Percentiles rank a stretch among this genome's conserved stretches.
These are phyloP conservation scores for Thalia dealbata DNA, from an alignment of 176 grass and related monocot genomes.

Conservation along the genomic window DNA sequence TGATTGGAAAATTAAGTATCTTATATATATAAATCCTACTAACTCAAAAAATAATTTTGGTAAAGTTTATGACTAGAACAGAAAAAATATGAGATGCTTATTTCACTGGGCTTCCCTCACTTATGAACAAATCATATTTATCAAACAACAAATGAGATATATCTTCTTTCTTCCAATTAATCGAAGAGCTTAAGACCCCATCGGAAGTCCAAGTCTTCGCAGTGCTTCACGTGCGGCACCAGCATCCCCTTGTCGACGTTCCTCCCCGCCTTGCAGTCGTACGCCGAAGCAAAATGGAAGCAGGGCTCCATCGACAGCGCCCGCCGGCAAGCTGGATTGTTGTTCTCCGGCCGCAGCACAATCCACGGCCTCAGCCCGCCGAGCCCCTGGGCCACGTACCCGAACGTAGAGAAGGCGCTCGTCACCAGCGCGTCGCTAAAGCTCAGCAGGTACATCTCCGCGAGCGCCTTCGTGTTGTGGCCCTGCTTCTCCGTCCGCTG, in stretches of 20 bases:
- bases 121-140: too few species aligned
- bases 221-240: constrained; percentile 5
- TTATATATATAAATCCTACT: too few species aligned
- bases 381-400: constrained; percentile 13
- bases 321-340: neutral
- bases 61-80: too few species aligned
- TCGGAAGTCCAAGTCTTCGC: neutral
- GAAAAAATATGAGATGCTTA: too few species aligned
- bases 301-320: constrained; percentile 19
- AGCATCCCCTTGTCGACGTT: neutral
- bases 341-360: neutral
- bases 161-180: neutral
- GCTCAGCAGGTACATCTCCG: constrained; percentile 21
- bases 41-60: too few species aligned
- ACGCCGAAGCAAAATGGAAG: constrained; percentile 11
- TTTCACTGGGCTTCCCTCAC: too few species aligned
- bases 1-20: too few species aligned
- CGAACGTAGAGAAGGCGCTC: constrained; percentile 4
- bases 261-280: constrained; percentile 3
- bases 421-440: constrained; percentile 15
- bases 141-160: too few species aligned
- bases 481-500: constrained; percentile 5
- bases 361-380: constrained; percentile 16
- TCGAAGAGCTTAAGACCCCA: constrained; percentile 10
- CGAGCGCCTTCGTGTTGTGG: constrained; percentile 7